Base-by-base conservation (phyloP, 2,329 filamentous ascomycete genomes). In the Scedosporium dehoogii region DNA sequence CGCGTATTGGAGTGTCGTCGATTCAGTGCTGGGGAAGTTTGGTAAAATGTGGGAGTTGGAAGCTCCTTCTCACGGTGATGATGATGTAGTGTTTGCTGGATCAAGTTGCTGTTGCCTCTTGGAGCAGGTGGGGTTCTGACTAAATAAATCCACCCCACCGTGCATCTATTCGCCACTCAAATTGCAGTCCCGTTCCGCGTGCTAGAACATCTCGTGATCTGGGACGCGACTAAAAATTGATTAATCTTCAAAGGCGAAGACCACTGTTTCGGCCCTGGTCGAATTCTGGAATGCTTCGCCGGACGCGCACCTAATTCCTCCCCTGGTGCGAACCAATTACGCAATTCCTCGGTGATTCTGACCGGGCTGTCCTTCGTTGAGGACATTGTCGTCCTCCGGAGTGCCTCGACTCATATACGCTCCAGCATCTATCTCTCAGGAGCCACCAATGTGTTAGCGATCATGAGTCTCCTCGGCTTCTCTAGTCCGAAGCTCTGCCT, bases 381-480 rank as follows among this genome's bases (percentile, higher is more conserved):
- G n/a, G 44, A 21, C 44, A 18, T 18, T 48, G n/a, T 48, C 18
- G n/a, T 48, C 44, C 44, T 48, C 18, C n/a, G 44, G 44, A 18
- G 44, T 48, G 9, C 44, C 44, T 18, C 44, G 16, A 9, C 44
- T 38, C 33, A 7, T 4, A 18, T 18, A 48, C 44, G 33, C 33
- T 38, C 44, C 44, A 21, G 16, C 16, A 48, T 48, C 18, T 21
- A 16, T 46, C 14, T 21, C 44, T 21, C n/a, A 48, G 18, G n/a
- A 48, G 6, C 44, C 44, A 18, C 44, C 44, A 48, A 48, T 48
- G 44, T 48, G 44, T 48, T 48, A 21, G 59, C n/a, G 29, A 61
- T 51, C 25, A 62, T 66, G 65, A 66, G 64, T 60, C 61, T 66
- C 23, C 61, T 66, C 23, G 48, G 51, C 51, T 29, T 56, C 27